These are phyloP conservation scores for Leishmania guyanensis DNA, from an alignment of 208 protist genomes.

Conservation along the genomic window DNA sequence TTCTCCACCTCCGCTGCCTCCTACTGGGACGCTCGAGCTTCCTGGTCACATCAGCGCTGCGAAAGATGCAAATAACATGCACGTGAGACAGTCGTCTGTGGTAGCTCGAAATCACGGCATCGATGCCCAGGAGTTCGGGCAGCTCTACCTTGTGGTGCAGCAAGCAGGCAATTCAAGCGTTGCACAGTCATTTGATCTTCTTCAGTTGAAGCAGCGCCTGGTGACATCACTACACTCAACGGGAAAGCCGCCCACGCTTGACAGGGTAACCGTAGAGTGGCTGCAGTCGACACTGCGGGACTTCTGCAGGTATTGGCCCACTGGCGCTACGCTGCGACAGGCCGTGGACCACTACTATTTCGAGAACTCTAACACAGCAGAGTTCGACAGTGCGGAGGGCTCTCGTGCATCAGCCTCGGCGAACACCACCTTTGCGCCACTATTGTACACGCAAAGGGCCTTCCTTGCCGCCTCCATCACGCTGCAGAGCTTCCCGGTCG, in stretches of 20 bases:
- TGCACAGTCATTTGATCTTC: constrained; percentile 9
- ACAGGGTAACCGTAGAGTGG: constrained; percentile 8
- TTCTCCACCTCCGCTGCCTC: neutral
- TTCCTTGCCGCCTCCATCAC: constrained; percentile 21
- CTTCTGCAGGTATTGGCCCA: constrained; percentile 30
- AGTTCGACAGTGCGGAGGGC: neutral
- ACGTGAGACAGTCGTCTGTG: neutral
- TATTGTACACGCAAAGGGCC: constrained; percentile 27
- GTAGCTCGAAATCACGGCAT: neutral
- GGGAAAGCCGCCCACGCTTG: neutral
- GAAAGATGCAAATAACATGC: neutral
- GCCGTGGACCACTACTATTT: constrained; percentile 13
- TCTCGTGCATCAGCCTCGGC: neutral
- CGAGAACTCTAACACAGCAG: neutral
- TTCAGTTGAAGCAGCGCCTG: constrained; percentile 19
- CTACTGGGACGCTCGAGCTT: neutral
- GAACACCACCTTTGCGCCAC: neutral
- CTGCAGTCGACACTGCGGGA: constrained; percentile 24
- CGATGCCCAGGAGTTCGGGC: constrained; percentile 10
- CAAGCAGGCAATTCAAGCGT: constrained; percentile 17
- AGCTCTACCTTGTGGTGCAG: constrained; percentile 5
- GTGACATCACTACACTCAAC: neutral
- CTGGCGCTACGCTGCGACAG: constrained; percentile 19
- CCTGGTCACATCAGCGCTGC: neutral
- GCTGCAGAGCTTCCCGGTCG: constrained; percentile 18